phyloP scores from a whole-genome alignment of 768 basidiomycete species.

The Russula lepida region DNA sequence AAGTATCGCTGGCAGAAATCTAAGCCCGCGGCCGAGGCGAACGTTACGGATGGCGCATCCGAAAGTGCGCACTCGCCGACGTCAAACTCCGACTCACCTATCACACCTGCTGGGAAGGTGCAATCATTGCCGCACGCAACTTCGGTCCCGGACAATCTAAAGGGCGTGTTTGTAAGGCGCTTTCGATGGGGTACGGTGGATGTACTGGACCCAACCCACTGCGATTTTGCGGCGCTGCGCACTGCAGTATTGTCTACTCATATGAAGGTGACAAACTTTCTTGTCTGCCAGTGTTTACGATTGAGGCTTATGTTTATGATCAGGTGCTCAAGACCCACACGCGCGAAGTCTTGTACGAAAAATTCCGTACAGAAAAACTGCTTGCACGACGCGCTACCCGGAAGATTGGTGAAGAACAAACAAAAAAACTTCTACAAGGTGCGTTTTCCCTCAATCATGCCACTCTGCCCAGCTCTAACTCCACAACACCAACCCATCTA shows the following conservation, averaged over 20 bases:
- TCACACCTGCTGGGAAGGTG: constrained; percentile 21
- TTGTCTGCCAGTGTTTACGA: neutral
- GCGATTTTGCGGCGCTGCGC: constrained; percentile 79
- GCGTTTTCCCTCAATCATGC: constrained; percentile 18
- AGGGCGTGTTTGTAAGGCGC: constrained; percentile 66
- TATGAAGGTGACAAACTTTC: constrained; percentile 53
- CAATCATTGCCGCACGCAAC: constrained; percentile 35
- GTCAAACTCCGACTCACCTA: constrained; percentile 28
- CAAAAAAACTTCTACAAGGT: constrained; percentile 70
- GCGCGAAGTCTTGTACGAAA: constrained; percentile 87
- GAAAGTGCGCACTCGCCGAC: constrained; percentile 36
- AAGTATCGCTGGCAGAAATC: constrained; percentile 34
- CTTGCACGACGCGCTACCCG: constrained; percentile 77
- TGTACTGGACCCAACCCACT: constrained; percentile 78
- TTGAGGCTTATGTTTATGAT: constrained; percentile 5
- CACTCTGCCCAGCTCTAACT: neutral
- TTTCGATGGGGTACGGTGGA: constrained; percentile 88
- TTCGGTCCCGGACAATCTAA: constrained; percentile 58
- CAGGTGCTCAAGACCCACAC: constrained; percentile 78
- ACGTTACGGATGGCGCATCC: constrained; percentile 27
- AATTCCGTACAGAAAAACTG: constrained; percentile 85
- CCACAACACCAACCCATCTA: too few relatives aligned
- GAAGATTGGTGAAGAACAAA: constrained; percentile 66
- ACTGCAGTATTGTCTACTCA: constrained; percentile 80
- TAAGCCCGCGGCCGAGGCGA: constrained; percentile 25